A percentile compares a stretch with the other conserved stretches of the same genome.
Evolutionary conservation across 495 filamentous ascomycete species (phyloP).

Genomic region (Elaphomyces granulatus): DNA sequence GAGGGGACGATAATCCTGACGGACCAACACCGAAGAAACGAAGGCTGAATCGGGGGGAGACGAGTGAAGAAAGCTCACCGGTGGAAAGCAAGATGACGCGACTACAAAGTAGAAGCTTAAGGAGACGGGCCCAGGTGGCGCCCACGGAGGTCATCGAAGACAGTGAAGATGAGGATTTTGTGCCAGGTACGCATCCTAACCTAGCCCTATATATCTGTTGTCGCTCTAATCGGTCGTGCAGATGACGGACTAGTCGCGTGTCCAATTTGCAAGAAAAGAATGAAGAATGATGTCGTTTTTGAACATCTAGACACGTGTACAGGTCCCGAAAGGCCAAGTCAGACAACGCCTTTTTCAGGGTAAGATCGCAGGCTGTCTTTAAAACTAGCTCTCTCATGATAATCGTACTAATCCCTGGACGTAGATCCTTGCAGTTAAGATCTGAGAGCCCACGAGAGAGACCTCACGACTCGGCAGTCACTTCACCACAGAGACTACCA

Average conservation of each 20-base stretch:
- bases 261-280: conserved; percentile 61
- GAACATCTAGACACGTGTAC: conserved; percentile 57
- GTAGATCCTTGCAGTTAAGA: conserved; percentile 15
- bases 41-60: conserved; percentile 25
- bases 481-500: conserved; percentile 46
- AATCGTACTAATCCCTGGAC: no score
- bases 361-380: no score
- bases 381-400: no score
- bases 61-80: conserved; percentile 2
- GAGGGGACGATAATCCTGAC: conserved; percentile 13
- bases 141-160: conserved; percentile 23
- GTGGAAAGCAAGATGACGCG: conserved; percentile 27
- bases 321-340: conserved; percentile 13
- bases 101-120: conserved; percentile 18
- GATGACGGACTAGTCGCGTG: conserved; percentile 69
- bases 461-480: conserved; percentile 4
- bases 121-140: conserved; percentile 4
- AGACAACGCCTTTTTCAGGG: conserved; percentile 6
- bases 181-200: conserved; percentile 16
- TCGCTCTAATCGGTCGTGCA: conserved; percentile 19
- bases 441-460: conserved; percentile 4
- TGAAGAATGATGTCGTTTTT: conserved; percentile 64
- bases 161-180: conserved; percentile 26
- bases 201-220: conserved; percentile 4
- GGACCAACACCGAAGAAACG: conserved; percentile 40